Evolutionary conservation across 371 early-diverging fungal genomes (phyloP).

Genomic region (Sporodiniella umbellata): DNA sequence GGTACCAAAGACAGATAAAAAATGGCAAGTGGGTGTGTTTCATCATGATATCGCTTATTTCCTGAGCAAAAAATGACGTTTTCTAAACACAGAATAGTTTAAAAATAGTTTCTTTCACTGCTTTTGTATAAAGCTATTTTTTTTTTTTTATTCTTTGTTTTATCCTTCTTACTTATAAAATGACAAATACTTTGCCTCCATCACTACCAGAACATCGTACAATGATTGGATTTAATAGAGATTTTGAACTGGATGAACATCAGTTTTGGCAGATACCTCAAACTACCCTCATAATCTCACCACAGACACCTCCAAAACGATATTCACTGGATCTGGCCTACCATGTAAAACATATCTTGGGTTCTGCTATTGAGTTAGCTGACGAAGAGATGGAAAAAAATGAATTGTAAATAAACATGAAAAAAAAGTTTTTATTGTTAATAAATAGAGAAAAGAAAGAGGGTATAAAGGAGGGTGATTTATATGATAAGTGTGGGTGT

Average conservation of each 20-base stretch:
- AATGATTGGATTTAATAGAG: background rate
- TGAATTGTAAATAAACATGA: background rate
- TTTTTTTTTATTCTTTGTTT: background rate
- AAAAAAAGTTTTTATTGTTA: no score
- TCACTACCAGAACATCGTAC: conserved; percentile 4
- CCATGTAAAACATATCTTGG: conserved; percentile 1
- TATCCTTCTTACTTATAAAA: no score
- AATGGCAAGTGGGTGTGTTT: no score
- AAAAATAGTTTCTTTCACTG: no score
- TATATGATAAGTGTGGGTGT: background rate
- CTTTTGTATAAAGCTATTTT: background rate
- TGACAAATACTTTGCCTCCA: conserved; percentile 1
- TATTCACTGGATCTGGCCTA: background rate
- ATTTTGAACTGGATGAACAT: conserved; percentile 6
- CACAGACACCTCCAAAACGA: conserved; percentile 4
- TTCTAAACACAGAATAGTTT: no score
- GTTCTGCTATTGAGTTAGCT: background rate
- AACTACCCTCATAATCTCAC: conserved; percentile 14
- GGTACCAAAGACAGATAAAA: no score
- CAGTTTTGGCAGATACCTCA: conserved; percentile 21
- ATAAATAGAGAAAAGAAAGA: no score
- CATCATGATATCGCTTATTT: no score
- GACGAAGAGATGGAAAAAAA: conserved; percentile 2
- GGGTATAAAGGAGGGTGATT: background rate
- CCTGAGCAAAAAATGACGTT: no score